phyloP scores from a whole-genome alignment of 306 rosid genomes.

The Fragaria iinumae region DNA sequence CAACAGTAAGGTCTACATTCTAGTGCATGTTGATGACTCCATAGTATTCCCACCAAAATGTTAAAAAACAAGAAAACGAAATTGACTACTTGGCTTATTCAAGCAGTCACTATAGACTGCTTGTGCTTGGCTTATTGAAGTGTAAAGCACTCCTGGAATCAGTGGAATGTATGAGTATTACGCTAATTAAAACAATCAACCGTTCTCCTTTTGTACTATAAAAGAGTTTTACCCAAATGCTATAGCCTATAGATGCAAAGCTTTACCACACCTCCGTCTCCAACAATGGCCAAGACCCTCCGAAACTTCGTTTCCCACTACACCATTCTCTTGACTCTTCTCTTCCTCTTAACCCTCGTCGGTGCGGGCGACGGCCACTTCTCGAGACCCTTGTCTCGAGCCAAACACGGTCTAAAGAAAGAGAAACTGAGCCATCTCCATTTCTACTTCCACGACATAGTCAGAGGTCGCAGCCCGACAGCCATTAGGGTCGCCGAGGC shows the following conservation, averaged over 20 bases:
- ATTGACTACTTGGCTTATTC: not conserved
- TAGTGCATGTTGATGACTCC: not conserved
- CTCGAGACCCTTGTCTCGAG: constrained; percentile 11
- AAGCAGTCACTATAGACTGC: too few relatives aligned
- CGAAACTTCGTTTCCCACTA: not conserved
- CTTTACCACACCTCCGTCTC: not conserved
- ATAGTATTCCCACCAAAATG: not conserved
- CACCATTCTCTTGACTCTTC: constrained; percentile 8
- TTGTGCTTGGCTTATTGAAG: not conserved
- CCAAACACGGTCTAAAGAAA: constrained; percentile 24
- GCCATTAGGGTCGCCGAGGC: constrained; percentile 46
- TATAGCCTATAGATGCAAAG: not conserved
- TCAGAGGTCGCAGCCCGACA: constrained; percentile 44
- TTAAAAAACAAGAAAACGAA: not conserved
- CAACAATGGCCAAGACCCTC: constrained; percentile 20
- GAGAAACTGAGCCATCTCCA: constrained; percentile 50
- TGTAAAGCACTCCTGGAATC: not conserved
- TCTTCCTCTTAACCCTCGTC: constrained; percentile 4
- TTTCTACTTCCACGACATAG: constrained; percentile 53
- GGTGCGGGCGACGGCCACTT: constrained; percentile 2
- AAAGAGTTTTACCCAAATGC: not conserved
- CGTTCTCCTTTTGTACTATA: not conserved
- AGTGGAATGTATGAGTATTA: not conserved
- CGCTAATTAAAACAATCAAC: not conserved
- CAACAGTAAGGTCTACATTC: too few relatives aligned